Evolutionary conservation across 2,329 filamentous ascomycete genomes (phyloP).

Genomic region (Eutypa lata): DNA sequence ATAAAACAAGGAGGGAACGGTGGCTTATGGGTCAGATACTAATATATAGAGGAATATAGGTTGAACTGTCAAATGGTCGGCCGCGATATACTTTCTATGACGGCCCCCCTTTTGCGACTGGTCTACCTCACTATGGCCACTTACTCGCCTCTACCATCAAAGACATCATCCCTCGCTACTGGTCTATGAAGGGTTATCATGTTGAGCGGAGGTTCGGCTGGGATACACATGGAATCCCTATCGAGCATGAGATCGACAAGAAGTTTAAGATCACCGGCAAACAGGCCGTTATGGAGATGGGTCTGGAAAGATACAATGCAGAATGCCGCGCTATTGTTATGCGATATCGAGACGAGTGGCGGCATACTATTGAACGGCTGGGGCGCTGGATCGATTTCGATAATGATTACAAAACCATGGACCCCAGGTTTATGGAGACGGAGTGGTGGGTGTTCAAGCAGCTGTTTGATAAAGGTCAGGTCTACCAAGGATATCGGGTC

Average conservation of each 20-base stretch:
- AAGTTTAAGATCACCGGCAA: conserved; percentile 85
- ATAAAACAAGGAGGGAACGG: no score
- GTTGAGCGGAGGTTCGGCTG: conserved; percentile 92
- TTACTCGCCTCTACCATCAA: conserved; percentile 92
- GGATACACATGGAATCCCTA: conserved; percentile 92
- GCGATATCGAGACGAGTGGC: conserved; percentile 85
- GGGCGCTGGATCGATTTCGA: conserved; percentile 98
- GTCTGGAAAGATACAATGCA: conserved; percentile 84
- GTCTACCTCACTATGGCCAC: conserved; percentile 66
- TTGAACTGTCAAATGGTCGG: conserved; percentile 77
- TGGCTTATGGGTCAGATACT: no score
- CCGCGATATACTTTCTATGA: conserved; percentile 94
- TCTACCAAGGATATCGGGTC: conserved; percentile 87
- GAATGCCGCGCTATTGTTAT: conserved; percentile 93
- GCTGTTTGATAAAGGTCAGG: conserved; percentile 81
- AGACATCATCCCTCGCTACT: conserved; percentile 93
- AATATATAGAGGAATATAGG: conserved; percentile 35
- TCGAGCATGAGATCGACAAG: conserved; percentile 98
- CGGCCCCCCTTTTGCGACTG: conserved; percentile 77
- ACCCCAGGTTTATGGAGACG: conserved; percentile 91
- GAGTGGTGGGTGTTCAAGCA: conserved; percentile 98
- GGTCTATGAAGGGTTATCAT: conserved; percentile 94
- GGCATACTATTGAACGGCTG: conserved; percentile 79
- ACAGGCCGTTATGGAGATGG: conserved; percentile 81
- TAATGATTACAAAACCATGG: conserved; percentile 98